These are phyloP conservation scores for Acrodontium crateriforme DNA, from an alignment of 2,329 filamentous ascomycete species.

Conservation along the genomic window DNA sequence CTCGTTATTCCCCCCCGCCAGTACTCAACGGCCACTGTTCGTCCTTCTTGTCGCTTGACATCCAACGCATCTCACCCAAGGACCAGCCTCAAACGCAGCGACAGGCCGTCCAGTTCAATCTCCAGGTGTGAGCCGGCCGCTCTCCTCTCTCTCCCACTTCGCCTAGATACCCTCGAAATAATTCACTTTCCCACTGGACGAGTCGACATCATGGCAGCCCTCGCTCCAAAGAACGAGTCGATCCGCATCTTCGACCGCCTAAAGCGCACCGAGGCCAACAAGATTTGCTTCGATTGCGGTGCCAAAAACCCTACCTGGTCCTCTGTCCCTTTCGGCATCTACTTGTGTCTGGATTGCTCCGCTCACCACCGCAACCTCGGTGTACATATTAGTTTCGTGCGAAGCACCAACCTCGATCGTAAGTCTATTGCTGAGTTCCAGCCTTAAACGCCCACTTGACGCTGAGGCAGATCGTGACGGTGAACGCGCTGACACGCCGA, in stretches of 20 bases:
- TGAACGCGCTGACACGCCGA: no score
- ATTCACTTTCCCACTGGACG: conserved; percentile 22
- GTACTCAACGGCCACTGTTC: no score
- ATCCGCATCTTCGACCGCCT: conserved; percentile 96
- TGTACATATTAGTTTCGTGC: conserved; percentile 97
- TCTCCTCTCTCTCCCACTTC: background rate
- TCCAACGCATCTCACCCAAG: no score
- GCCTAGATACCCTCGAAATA: background rate
- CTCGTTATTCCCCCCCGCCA: no score
- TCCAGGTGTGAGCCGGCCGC: background rate
- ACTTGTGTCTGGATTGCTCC: conserved; percentile 94
- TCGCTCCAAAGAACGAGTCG: conserved; percentile 84
- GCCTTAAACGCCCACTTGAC: no score
- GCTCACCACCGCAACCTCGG: conserved; percentile 94
- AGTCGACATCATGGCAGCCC: conserved; percentile 25
- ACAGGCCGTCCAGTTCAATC: no score
- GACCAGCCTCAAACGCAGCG: no score
- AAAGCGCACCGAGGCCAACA: conserved; percentile 88
- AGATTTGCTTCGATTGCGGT: conserved; percentile 97
- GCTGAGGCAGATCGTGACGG: no score
- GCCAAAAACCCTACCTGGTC: conserved; percentile 98
- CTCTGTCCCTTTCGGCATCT: conserved; percentile 81
- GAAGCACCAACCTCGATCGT: conserved; percentile 97
- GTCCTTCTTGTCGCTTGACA: no score
- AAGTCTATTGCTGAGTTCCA: conserved; percentile 38